Evolutionary conservation across 345 rosid genomes (phyloP).

Genomic region (Moricandia arvensis): DNA sequence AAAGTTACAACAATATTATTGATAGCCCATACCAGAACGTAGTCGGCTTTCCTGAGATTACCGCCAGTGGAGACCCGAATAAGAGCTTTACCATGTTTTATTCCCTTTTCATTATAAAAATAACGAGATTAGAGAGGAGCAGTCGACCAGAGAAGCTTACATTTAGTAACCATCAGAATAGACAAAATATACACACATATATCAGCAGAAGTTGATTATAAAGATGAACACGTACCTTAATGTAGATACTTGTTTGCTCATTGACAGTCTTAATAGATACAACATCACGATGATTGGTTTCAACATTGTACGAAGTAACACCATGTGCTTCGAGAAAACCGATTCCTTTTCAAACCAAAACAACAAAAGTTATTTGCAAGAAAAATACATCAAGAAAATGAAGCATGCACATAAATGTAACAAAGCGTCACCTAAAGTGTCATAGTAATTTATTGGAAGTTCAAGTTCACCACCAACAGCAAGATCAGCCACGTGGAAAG

Average conservation of each 20-base stretch:
- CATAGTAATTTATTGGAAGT: constrained; percentile 66
- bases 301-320: constrained; percentile 49
- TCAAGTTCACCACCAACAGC: constrained; percentile 74
- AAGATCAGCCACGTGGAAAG: constrained; percentile 52
- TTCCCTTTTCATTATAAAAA: constrained; percentile 51
- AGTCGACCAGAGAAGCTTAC: constrained; percentile 1
- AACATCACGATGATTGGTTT: constrained; percentile 72
- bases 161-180: constrained; percentile 18
- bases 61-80: constrained; percentile 56
- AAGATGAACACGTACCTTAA: constrained; percentile 60
- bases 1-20: neutral
- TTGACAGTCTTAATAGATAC: constrained; percentile 45
- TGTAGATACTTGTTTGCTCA: constrained; percentile 45
- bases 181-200: neutral
- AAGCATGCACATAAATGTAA: constrained; percentile 5
- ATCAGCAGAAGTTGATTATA: neutral
- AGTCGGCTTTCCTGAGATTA: constrained; percentile 61
- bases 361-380: constrained; percentile 6
- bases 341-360: constrained; percentile 53
- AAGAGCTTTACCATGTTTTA: constrained; percentile 73
- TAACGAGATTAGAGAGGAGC: neutral
- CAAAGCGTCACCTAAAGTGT: constrained; percentile 57
- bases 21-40: constrained; percentile 57
- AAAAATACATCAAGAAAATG: constrained; percentile 17
- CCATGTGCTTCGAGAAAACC: constrained; percentile 74